Conservation (phyloP, 1,284 basidiomycete genomes). For the Ustilago tritici region DNA sequence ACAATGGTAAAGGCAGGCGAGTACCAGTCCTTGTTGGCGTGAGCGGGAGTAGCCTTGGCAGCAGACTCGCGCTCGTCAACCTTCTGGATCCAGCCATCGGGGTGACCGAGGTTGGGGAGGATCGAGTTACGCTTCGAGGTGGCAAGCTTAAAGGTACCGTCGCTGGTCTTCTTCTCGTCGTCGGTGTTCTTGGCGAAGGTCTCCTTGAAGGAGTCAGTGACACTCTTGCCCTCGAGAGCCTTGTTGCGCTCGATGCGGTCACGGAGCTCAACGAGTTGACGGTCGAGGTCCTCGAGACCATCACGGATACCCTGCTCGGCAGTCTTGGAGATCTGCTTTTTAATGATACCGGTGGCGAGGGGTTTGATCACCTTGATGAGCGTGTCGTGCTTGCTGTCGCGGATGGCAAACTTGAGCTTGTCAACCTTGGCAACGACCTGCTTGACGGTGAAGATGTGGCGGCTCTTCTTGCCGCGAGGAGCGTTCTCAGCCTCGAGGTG, state of each 20-base stretch:
- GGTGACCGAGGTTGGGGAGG: slow-evolving; percentile 74
- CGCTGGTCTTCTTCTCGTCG: slow-evolving; percentile 67
- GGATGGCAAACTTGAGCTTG: slow-evolving; percentile 87
- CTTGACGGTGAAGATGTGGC: slow-evolving; percentile 81
- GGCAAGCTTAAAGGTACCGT: slow-evolving; percentile 63
- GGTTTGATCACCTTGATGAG: slow-evolving; percentile 83
- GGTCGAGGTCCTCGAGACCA: slow-evolving; percentile 85
- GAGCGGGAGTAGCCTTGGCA: slow-evolving; percentile 64
- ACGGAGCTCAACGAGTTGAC: slow-evolving; percentile 83
- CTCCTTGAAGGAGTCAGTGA: slow-evolving; percentile 75
- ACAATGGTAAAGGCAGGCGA: slow-evolving; percentile 75
- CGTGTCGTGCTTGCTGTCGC: slow-evolving; percentile 89
- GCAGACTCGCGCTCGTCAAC: slow-evolving; percentile 75
- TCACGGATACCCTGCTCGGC: slow-evolving; percentile 81
- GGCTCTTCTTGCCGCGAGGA: slow-evolving; percentile 60
- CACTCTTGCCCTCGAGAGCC: slow-evolving; percentile 51
- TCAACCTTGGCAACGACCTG: slow-evolving; percentile 83
- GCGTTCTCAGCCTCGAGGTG: slow-evolving; percentile 76
- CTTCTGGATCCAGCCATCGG: slow-evolving; percentile 79
- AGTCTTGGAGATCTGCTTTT: slow-evolving; percentile 89
- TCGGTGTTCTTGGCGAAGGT: slow-evolving; percentile 71
- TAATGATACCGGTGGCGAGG: slow-evolving; percentile 75
- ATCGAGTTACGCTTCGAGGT: slow-evolving; percentile 65
- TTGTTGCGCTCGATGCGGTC: slow-evolving; percentile 76
- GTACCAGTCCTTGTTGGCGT: slow-evolving; percentile 76